A percentile compares a stretch with the other conserved stretches of the same genome.
Conservation (phyloP, 1,284 basidiomycete genomes). For the Irpex rosettiformis region DNA sequence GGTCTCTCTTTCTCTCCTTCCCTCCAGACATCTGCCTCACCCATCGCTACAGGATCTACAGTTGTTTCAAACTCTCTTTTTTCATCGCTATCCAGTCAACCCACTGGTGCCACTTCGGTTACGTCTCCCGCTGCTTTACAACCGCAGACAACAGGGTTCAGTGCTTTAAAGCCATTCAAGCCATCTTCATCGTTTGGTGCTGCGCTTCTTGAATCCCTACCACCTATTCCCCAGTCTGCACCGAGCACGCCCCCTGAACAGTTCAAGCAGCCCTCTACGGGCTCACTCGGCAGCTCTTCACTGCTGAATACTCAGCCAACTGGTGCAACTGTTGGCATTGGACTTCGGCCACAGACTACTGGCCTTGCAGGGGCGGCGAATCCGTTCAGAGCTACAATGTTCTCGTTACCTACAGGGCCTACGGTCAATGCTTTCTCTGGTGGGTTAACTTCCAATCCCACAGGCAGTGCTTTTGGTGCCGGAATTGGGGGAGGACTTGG, state of each 20-base stretch:
- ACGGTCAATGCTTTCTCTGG: slow-evolving; percentile 14
- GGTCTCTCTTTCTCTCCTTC: slow-evolving; percentile 23
- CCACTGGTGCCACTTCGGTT: slow-evolving; percentile 42
- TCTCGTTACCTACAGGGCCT: slow-evolving; percentile 21
- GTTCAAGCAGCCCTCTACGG: slow-evolving; percentile 7
- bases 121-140: slow-evolving; percentile 41
- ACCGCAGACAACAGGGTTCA: slow-evolving; percentile 80
- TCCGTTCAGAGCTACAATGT: slow-evolving; percentile 63
- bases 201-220: slow-evolving; percentile 73
- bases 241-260: slow-evolving; percentile 41
- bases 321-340: slow-evolving; percentile 47
- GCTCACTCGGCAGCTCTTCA: slow-evolving; percentile 15
- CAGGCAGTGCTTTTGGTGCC: not conserved
- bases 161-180: slow-evolving; percentile 86
- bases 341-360: slow-evolving; percentile 71
- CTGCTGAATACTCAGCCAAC: slow-evolving; percentile 31
- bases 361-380: slow-evolving; percentile 59
- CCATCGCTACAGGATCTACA: slow-evolving; percentile 31
- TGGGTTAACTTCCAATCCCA: slow-evolving; percentile 11
- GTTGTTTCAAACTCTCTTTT: slow-evolving; percentile 42
- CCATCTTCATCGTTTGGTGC: slow-evolving; percentile 88
- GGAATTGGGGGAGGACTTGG: not conserved
- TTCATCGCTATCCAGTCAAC: slow-evolving; percentile 47
- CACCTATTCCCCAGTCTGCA: slow-evolving; percentile 62
- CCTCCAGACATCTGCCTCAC: slow-evolving; percentile 35